A percentile compares a stretch with the other conserved stretches of the same genome.
These are phyloP conservation scores for Coemansia sp. DNA, from an alignment of 192 early-diverging fungal species.

Conservation along the genomic window DNA sequence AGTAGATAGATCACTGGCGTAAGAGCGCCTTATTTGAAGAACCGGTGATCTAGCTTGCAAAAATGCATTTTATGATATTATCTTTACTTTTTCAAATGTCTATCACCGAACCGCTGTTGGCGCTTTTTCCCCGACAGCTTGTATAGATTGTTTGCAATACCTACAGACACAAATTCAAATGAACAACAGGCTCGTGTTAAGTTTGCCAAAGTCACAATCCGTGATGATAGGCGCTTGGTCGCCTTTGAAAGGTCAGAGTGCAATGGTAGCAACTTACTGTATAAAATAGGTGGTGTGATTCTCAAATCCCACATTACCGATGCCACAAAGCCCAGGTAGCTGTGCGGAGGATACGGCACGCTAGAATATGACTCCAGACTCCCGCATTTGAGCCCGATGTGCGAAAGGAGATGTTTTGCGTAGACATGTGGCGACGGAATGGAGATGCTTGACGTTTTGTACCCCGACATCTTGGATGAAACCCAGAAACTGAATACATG, in stretches of 20 bases:
- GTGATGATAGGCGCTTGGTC: neutral
- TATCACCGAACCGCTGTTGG: neutral
- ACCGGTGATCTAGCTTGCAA: no score
- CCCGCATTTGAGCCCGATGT: slow-evolving; percentile 68
- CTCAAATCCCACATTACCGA: slow-evolving; percentile 39
- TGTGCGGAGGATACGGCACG: slow-evolving; percentile 50
- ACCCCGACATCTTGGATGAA: slow-evolving; percentile 90
- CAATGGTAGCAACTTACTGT: slow-evolving; percentile 35
- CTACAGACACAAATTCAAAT: slow-evolving; percentile 16
- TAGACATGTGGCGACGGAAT: slow-evolving; percentile 79
- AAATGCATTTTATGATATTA: neutral
- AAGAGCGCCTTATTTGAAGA: no score
- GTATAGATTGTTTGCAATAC: slow-evolving; percentile 49
- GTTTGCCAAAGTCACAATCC: neutral
- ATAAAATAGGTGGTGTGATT: slow-evolving; percentile 38
- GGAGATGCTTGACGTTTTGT: slow-evolving; percentile 69
- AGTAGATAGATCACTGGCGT: no score
- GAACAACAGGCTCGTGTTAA: neutral
- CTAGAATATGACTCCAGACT: slow-evolving; percentile 42
- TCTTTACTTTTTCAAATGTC: neutral
- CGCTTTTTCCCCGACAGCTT: slow-evolving; percentile 39
- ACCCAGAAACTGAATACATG: slow-evolving; percentile 93
- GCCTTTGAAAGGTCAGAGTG: neutral
- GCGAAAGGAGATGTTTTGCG: slow-evolving; percentile 69
- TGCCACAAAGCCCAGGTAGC: slow-evolving; percentile 40